Conservation (phyloP, 208 protist genomes). For the Trypanosoma cruzi region DNA sequence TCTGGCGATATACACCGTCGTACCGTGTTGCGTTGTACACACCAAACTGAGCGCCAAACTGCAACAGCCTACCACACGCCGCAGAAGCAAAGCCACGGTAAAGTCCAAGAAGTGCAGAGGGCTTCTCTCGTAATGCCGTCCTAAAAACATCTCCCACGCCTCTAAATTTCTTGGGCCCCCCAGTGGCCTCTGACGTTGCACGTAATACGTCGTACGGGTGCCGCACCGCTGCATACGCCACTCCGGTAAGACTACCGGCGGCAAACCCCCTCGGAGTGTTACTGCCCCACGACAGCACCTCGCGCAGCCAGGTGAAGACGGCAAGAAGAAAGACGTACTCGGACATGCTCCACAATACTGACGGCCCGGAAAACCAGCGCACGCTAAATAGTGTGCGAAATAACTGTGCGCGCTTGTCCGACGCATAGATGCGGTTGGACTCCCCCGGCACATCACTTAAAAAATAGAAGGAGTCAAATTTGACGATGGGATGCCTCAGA, state of each 20-base stretch:
- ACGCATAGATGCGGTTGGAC: slow-evolving; percentile 64
- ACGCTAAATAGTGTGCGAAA: slow-evolving; percentile 69
- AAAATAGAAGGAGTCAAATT: slow-evolving; percentile 79
- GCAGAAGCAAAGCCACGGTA: slow-evolving; percentile 57
- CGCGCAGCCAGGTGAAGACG: slow-evolving; percentile 43
- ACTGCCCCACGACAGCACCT: slow-evolving; percentile 7
- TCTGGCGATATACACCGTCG: slow-evolving; percentile 68
- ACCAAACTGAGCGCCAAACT: slow-evolving; percentile 69
- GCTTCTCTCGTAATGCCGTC: slow-evolving; percentile 57
- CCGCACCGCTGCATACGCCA: slow-evolving; percentile 42
- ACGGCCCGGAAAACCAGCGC: slow-evolving; percentile 62
- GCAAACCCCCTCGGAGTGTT: slow-evolving; percentile 39
- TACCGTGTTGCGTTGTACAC: slow-evolving; percentile 78
- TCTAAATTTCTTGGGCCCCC: slow-evolving; percentile 42
- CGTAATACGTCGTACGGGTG: slow-evolving; percentile 84
- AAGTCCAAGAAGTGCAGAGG: slow-evolving; percentile 49
- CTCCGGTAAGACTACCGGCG: slow-evolving; percentile 57
- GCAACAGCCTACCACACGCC: slow-evolving; percentile 34
- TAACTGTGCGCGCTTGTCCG: slow-evolving; percentile 81
- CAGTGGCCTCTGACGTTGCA: slow-evolving; percentile 56
- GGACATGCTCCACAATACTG: slow-evolving; percentile 30
- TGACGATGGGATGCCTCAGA: slow-evolving; percentile 46
- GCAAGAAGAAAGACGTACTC: slow-evolving; percentile 53
- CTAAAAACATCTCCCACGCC: slow-evolving; percentile 62
- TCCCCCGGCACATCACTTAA: slow-evolving; percentile 78